Percentiles rank a stretch among this genome's conserved stretches.
These are phyloP conservation scores for Neurospora sp. DNA, from an alignment of 495 filamentous ascomycete genomes.

Conservation along the genomic window DNA sequence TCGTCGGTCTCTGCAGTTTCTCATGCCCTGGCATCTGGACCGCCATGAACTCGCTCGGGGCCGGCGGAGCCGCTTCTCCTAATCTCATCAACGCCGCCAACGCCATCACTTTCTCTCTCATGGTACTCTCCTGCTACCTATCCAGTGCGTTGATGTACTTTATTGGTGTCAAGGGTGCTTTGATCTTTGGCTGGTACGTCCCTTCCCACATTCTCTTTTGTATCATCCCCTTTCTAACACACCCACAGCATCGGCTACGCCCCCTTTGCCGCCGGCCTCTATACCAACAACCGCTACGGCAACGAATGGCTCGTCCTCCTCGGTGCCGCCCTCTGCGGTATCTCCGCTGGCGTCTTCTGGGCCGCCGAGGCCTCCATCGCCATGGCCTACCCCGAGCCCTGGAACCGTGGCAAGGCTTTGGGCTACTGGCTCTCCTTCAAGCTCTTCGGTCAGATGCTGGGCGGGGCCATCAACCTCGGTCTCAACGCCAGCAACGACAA, in stretches of 20 bases:
- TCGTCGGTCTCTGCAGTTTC: conserved; percentile 55
- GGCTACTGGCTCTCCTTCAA: conserved; percentile 56
- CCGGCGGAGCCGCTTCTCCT: conserved; percentile 52
- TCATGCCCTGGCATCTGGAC: conserved; percentile 57
- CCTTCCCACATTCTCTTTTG: not conserved
- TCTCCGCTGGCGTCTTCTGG: conserved; percentile 60
- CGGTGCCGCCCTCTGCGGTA: conserved; percentile 54
- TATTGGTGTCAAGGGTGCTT: conserved; percentile 54
- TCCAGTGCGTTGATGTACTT: conserved; percentile 43
- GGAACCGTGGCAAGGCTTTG: conserved; percentile 49
- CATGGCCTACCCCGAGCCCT: conserved; percentile 52
- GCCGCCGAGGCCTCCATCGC: conserved; percentile 56
- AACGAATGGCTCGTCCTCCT: conserved; percentile 53
- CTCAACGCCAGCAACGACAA: conserved; percentile 43
- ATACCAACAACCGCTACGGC: conserved; percentile 56
- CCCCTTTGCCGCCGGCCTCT: conserved; percentile 54
- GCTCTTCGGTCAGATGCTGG: conserved; percentile 51
- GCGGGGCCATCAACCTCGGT: conserved; percentile 53
- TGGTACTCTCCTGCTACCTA: conserved; percentile 53
- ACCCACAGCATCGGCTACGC: conserved; percentile 45
- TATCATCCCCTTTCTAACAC: not conserved
- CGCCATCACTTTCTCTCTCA: conserved; percentile 54
- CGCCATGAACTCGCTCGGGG: conserved; percentile 61
- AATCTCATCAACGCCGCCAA: conserved; percentile 63
- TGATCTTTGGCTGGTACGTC: conserved; percentile 48